phyloP scores from a whole-genome alignment of 2,329 filamentous ascomycete species.

The Diaporthe vexans region DNA sequence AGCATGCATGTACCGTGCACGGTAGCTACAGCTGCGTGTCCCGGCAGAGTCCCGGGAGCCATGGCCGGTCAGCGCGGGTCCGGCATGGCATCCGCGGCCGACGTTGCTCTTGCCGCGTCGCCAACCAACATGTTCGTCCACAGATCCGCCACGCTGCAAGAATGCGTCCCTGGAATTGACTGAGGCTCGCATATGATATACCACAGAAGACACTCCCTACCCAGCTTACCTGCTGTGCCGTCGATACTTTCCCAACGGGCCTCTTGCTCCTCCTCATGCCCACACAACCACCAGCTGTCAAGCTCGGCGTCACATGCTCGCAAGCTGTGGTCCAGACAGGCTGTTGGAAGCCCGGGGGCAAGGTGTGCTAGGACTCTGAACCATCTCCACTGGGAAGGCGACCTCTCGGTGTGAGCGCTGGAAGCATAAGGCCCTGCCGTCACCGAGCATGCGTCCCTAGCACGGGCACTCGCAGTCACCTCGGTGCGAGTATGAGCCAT shows the following conservation, averaged over 20 bases:
- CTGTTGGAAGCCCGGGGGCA: background rate
- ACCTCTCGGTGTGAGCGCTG: background rate
- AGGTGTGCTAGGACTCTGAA: background rate
- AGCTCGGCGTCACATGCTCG: too few relatives aligned
- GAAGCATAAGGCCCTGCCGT: background rate
- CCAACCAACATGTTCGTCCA: too few relatives aligned
- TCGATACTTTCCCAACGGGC: slow-evolving; percentile 22
- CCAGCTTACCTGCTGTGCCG: slow-evolving; percentile 14
- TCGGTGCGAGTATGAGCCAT: background rate
- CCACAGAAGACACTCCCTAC: background rate
- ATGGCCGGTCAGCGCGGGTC: slow-evolving; percentile 1
- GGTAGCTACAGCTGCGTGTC: background rate
- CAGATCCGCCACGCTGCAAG: background rate
- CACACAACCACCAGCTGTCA: background rate
- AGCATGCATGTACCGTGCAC: background rate
- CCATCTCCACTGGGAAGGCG: background rate
- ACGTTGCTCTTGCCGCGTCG: background rate
- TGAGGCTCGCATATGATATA: background rate
- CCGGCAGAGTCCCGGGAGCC: slow-evolving; percentile 5
- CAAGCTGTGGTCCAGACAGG: too few relatives aligned
- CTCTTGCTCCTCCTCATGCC: background rate
- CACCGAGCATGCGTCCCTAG: background rate
- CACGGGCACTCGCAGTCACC: background rate
- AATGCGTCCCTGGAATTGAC: background rate
- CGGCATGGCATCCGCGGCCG: background rate